Evolutionary conservation across 192 early-diverging fungal species (phyloP), one percentile per base, ranked within the genome.

Genomic region (Coemansia sp.): DNA sequence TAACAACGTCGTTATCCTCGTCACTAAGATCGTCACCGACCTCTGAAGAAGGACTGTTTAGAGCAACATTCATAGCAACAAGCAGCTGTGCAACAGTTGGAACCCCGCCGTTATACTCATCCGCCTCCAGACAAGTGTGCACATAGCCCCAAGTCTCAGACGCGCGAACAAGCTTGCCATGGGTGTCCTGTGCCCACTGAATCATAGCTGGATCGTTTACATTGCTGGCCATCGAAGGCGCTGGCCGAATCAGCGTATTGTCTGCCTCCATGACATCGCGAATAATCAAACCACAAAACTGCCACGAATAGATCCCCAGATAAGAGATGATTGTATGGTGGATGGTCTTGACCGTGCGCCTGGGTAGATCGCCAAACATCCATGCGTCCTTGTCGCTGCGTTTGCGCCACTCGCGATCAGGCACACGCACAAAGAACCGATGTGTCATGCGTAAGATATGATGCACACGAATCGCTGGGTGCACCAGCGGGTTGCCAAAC

Each of bases 261-360:
- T 67, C 34, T 28, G 48, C 51, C 22, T 60, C 67, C 60, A 81
- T 72, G 14, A 66, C 73, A 28, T 81, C 73, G 60, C 64, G 66
- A 32, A 81, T 63, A 30, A 81, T 36, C 17, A 70, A 56, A 10
- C 73, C 70, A n/a, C 55, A 56, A 55, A 72, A 81, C 60, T 71
- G 78, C 78, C 78, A 81, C 38, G 71, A 59, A 16, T 51, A 54
- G 0, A 45, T 25, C 7, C 63, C 60, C 58, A 95, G 76, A 6
- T 72, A 76, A 25, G 85, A 86, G 0, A 87, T 86, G 40, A 97
- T 65, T 72, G 94, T 91, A 22, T 93, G 85, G 31, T 93, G 73
- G 18, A 99, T 85, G 0, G 96, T 97, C 83, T 97, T 97, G 20
- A 97, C 91, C 0, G 96, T 98, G 48, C 96, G 90, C 62, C 95